These are phyloP conservation scores for Cercis canadensis DNA, from an alignment of 306 rosid genomes.

Conservation along the genomic window DNA sequence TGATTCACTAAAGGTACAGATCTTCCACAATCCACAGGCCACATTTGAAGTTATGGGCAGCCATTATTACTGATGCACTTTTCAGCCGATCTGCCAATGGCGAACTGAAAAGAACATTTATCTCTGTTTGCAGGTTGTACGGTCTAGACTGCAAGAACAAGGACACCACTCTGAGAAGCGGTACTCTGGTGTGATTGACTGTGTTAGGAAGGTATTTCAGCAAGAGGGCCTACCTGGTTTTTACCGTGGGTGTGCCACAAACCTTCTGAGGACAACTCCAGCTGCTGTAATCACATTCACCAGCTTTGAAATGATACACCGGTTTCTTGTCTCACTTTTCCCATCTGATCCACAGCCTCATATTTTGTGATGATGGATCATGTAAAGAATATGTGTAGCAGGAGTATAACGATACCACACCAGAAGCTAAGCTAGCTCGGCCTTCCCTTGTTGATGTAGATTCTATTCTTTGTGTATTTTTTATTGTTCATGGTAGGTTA, in stretches of 20 bases:
- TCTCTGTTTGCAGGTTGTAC: slow-evolving; percentile 70
- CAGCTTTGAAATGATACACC: slow-evolving; percentile 93
- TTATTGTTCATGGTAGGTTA: slow-evolving; percentile 38
- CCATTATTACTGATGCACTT: too few species aligned
- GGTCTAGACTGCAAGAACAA: slow-evolving; percentile 91
- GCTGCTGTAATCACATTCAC: slow-evolving; percentile 91
- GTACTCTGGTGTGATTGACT: slow-evolving; percentile 73
- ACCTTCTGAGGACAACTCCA: slow-evolving; percentile 89
- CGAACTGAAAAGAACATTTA: background rate
- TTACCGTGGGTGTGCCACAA: slow-evolving; percentile 85
- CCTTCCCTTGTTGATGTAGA: slow-evolving; percentile 27
- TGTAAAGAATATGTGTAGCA: slow-evolving; percentile 24
- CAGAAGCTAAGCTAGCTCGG: slow-evolving; percentile 29
- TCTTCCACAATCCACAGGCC: too few species aligned
- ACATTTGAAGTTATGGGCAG: too few species aligned
- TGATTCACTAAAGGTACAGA: too few species aligned
- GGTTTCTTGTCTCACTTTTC: slow-evolving; percentile 69
- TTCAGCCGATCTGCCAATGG: too few species aligned
- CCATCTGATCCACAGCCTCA: slow-evolving; percentile 72
- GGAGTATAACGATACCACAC: slow-evolving; percentile 13
- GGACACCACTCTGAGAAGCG: slow-evolving; percentile 91
- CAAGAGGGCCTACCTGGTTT: slow-evolving; percentile 83
- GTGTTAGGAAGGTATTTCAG: slow-evolving; percentile 69
- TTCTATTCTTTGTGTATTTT: slow-evolving; percentile 41
- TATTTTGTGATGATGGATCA: slow-evolving; percentile 61